phyloP scores from a whole-genome alignment of 2,329 filamentous ascomycete species.

The Thielaviopsis euricoi region DNA sequence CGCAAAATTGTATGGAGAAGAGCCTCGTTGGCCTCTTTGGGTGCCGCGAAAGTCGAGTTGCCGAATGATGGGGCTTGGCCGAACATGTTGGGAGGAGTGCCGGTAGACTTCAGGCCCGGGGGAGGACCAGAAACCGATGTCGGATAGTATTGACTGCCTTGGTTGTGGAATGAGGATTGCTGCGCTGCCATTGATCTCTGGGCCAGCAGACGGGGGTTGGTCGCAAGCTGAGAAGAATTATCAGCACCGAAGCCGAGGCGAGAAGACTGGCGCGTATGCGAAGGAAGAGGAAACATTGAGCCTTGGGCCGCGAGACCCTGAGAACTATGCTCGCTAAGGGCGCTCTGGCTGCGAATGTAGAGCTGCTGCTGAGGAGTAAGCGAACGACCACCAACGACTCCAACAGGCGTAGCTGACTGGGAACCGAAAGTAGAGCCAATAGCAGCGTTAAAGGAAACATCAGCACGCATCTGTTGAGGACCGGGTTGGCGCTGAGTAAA shows the following conservation, averaged over 20 bases:
- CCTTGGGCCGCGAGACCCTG: conserved; percentile 32
- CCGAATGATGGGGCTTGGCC: conserved; percentile 77
- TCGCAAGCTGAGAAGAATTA: conserved; percentile 49
- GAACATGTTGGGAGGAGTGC: conserved; percentile 90
- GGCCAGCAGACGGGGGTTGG: conserved; percentile 64
- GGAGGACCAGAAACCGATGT: conserved; percentile 82
- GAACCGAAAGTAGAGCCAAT: conserved; percentile 38
- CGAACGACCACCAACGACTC: conserved; percentile 45
- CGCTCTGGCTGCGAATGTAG: conserved; percentile 47
- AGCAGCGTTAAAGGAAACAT: conserved; percentile 38
- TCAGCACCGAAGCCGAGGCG: conserved; percentile 81
- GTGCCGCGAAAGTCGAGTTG: conserved; percentile 48
- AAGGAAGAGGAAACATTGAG: conserved; percentile 40
- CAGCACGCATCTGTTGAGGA: conserved; percentile 57
- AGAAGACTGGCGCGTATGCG: conserved; percentile 69
- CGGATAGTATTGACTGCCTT: conserved; percentile 60
- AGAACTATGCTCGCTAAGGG: conserved; percentile 44
- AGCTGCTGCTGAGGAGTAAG: conserved; percentile 67
- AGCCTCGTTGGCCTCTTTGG: conserved; percentile 55
- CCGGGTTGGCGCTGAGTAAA: conserved; percentile 46
- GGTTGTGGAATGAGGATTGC: conserved; percentile 36
- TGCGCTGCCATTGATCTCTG: conserved; percentile 72
- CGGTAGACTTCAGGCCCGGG: conserved; percentile 85
- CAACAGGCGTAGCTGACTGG: conserved; percentile 30
- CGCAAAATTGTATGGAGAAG: conserved; percentile 72